These are phyloP conservation scores for Candida ipomoeae DNA, from an alignment of 805 yeast genomes.

Conservation along the genomic window DNA sequence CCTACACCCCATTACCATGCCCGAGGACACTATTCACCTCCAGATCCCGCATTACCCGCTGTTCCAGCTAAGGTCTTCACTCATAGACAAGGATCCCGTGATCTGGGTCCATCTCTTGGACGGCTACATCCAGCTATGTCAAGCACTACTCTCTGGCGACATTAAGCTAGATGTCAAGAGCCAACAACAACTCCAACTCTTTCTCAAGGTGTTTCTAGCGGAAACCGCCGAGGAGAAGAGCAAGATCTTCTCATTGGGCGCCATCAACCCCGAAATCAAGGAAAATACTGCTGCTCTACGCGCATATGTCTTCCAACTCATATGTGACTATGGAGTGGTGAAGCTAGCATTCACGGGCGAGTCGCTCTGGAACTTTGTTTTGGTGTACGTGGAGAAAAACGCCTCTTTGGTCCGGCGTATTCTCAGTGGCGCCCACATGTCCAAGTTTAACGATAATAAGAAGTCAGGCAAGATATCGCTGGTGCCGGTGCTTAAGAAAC, in stretches of 20 bases:
- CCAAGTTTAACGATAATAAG: slow-evolving; percentile 44
- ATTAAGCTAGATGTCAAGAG: slow-evolving; percentile 47
- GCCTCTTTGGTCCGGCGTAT: slow-evolving; percentile 45
- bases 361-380: slow-evolving; percentile 60
- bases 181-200: slow-evolving; percentile 53
- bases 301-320: slow-evolving; percentile 46
- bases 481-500: slow-evolving; percentile 47
- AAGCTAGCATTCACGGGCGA: slow-evolving; percentile 57
- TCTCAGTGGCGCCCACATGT: slow-evolving; percentile 51
- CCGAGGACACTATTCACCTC: slow-evolving; percentile 25
- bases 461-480: slow-evolving; percentile 48
- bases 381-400: slow-evolving; percentile 47
- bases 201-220: slow-evolving; percentile 52
- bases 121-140: slow-evolving; percentile 52
- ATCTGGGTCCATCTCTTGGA: slow-evolving; percentile 74
- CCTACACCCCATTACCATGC: background rate
- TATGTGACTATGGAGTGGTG: slow-evolving; percentile 50
- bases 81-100: slow-evolving; percentile 79
- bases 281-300: slow-evolving; percentile 48
- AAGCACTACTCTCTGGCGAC: slow-evolving; percentile 41
- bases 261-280: slow-evolving; percentile 64
- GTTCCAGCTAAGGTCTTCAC: slow-evolving; percentile 66
- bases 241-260: slow-evolving; percentile 63
- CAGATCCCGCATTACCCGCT: slow-evolving; percentile 75
- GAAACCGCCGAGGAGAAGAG: slow-evolving; percentile 62